Percentiles rank a stretch among this genome's conserved stretches.
These are phyloP conservation scores for Geoglossum cookeanum DNA, from an alignment of 2,329 filamentous ascomycete species.

Conservation along the genomic window DNA sequence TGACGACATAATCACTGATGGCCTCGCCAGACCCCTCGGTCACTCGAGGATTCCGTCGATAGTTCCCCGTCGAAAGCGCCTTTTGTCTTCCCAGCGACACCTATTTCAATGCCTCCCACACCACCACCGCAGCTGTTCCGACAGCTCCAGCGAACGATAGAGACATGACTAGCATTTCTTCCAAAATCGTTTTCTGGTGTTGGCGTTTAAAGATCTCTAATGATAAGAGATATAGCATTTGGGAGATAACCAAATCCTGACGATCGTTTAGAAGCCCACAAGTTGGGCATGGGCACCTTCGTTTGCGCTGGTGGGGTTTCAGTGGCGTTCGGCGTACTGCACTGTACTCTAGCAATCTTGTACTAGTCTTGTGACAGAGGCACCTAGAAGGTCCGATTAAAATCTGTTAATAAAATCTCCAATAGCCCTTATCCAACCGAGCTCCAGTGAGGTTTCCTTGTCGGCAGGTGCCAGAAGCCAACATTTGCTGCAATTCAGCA, in stretches of 20 bases:
- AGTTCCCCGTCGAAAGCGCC: conserved; percentile 22
- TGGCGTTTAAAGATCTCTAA: conserved; percentile 2
- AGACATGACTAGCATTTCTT: neutral
- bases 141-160: neutral
- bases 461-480: neutral
- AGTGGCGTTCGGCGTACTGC: neutral
- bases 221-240: neutral
- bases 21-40: conserved; percentile 47
- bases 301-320: neutral
- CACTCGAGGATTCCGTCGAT: conserved; percentile 43
- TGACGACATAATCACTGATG: conserved; percentile 4
- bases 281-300: neutral
- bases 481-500: neutral
- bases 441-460: neutral
- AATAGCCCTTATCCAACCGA: neutral
- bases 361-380: neutral
- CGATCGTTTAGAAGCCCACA: neutral
- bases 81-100: conserved; percentile 38
- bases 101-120: conserved; percentile 43
- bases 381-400: neutral
- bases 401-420: neutral
- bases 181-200: neutral
- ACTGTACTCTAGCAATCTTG: neutral
- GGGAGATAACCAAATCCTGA: neutral
- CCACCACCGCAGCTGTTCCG: neutral